Evolutionary conservation across 2,329 filamentous ascomycete genomes (phyloP), one percentile per base, ranked within the genome.

Genomic region (Botryosphaeria dothidea): DNA sequence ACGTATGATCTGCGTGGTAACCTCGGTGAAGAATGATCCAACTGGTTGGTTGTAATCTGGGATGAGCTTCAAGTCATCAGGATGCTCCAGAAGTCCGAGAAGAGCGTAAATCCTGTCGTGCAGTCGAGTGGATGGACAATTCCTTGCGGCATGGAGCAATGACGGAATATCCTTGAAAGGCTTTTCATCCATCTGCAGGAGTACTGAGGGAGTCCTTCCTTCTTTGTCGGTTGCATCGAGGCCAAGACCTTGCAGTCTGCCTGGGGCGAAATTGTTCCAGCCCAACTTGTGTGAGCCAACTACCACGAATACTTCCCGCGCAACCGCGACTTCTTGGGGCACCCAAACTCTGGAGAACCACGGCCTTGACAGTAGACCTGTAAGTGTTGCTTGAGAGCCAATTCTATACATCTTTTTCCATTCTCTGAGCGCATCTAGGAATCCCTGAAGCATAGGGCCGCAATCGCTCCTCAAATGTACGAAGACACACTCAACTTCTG

Each of bases 381-480:
- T 19, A 17, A n/a, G 7, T 23, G 13, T 15, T 1, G 13, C 13
- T 6, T 41, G 41, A 3, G n/a, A 34, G 31, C 7, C 31, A 0
- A 34, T 34, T 34, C 3, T 34, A 1, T 6, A 34, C 31, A 15
- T 11, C 7, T 8, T 17, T n/a, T 9, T 23, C 25, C n/a, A 13
- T 7, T 21, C n/a, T 11, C 11, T 21, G n/a, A 36, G 56, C 3
- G 25, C 25, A 3, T 21, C 2, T 25, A 60, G 19, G 6, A 46
- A 31, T 31, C 5, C n/a, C 9, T 3, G 25, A 15, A 9, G 4
- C 3, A 43, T 1, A 5, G 15, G 8, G 7, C 6, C 8, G 4
- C 4, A 15, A 13, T 29, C 21, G 3, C 15, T 21, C n/a, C 56
- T 27, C 17, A 63, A 3, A 66, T 68, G 70, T 8, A 72, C 61